A percentile compares a stretch with the other conserved stretches of the same genome.
Evolutionary conservation across 805 yeast genomes (phyloP).

Genomic region (Torulaspora indica): DNA sequence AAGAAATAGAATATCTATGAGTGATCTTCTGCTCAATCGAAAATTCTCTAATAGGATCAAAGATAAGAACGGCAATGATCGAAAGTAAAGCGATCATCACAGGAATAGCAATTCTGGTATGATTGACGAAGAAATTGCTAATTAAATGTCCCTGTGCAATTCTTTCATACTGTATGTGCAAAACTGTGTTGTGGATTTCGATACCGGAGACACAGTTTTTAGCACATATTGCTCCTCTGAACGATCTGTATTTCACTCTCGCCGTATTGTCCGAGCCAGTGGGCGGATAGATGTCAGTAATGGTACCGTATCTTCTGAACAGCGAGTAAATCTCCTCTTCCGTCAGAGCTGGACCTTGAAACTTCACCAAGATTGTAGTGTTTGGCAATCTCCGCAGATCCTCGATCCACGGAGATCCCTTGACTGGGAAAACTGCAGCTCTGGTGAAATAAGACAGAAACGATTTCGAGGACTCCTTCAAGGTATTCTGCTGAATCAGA

Average conservation of each 20-base stretch:
- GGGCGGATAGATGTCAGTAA: constrained; percentile 65
- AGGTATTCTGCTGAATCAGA: constrained; percentile 46
- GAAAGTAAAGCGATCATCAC: constrained; percentile 72
- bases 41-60: constrained; percentile 88
- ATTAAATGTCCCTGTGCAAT: constrained; percentile 49
- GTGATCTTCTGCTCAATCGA: constrained; percentile 71
- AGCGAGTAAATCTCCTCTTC: constrained; percentile 72
- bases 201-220: constrained; percentile 87
- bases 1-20: constrained; percentile 50
- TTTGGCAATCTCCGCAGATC: constrained; percentile 79
- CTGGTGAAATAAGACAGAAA: constrained; percentile 41
- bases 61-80: constrained; percentile 73
- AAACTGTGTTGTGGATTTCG: constrained; percentile 52
- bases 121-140: constrained; percentile 58
- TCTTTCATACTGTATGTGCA: constrained; percentile 73
- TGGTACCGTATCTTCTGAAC: constrained; percentile 82
- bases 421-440: constrained; percentile 65
- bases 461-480: constrained; percentile 37
- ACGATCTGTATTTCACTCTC: constrained; percentile 48
- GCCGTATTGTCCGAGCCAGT: constrained; percentile 47
- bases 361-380: constrained; percentile 55
- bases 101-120: constrained; percentile 81
- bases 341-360: constrained; percentile 74
- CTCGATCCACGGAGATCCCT: constrained; percentile 95
- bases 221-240: constrained; percentile 75